phyloP scores from a whole-genome alignment of 176 grass and related monocot species.

The Oryza meyeriana region DNA sequence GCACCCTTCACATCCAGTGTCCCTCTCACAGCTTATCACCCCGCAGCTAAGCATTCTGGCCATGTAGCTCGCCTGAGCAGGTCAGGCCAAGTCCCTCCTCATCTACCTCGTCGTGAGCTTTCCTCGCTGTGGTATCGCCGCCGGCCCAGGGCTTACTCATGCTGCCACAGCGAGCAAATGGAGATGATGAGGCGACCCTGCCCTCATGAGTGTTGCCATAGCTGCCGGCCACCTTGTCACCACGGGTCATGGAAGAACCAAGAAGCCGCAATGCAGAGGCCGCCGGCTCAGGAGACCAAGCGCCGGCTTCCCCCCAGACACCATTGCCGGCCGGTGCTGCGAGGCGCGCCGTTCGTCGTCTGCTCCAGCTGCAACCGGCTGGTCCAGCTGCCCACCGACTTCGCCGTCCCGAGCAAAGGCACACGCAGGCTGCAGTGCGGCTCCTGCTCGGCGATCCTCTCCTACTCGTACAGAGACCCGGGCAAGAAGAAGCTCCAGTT shows the following conservation, averaged over 20 bases:
- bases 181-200: conserved; percentile 25
- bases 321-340: conserved; percentile 61
- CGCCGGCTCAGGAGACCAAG: conserved; percentile 26
- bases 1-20: conserved; percentile 18
- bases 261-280: conserved; percentile 3
- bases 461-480: conserved; percentile 65
- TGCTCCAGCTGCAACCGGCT: conserved; percentile 64
- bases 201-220: conserved; percentile 37
- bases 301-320: conserved; percentile 38
- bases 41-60: conserved; percentile 27
- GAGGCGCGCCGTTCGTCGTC: conserved; percentile 82
- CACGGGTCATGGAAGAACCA: conserved; percentile 30
- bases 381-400: conserved; percentile 68
- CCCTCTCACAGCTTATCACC: conserved; percentile 38
- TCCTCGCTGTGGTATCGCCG: conserved; percentile 20
- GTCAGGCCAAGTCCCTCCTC: conserved; percentile 38
- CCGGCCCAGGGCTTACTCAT: conserved; percentile 11
- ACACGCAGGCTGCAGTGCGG: conserved; percentile 64
- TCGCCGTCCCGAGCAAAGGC: conserved; percentile 48
- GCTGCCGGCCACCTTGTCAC: conserved; percentile 32
- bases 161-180: neutral
- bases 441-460: conserved; percentile 57
- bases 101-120: neutral
- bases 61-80: conserved; percentile 19
- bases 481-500: conserved; percentile 35